A percentile compares a stretch with the other conserved stretches of the same genome.
These are phyloP conservation scores for Ananas comosus DNA, from an alignment of 176 grass and related monocot species.

Conservation along the genomic window DNA sequence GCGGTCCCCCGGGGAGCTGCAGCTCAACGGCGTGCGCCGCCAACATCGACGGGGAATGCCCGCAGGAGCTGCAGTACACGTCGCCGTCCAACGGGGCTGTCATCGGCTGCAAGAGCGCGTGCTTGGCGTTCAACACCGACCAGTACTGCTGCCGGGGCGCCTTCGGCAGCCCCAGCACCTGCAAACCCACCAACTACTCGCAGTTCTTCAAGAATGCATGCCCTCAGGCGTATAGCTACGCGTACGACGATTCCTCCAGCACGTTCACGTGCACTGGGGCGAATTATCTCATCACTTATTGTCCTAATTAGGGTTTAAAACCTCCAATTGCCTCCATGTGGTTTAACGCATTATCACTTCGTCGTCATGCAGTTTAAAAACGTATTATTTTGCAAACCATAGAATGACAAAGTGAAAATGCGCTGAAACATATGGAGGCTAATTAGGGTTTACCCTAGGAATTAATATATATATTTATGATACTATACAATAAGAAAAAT, in stretches of 20 bases:
- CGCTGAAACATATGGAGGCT: no score
- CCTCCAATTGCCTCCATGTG: no score
- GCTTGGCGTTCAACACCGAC: conserved; percentile 42
- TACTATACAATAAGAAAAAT: no score
- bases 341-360: no score
- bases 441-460: no score
- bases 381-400: no score
- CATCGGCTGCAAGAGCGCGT: conserved; percentile 39
- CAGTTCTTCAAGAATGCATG: conserved; percentile 43
- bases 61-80: conserved; percentile 19
- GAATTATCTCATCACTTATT: conserved; percentile 30
- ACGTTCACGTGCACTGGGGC: conserved; percentile 39
- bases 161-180: conserved; percentile 26
- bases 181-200: conserved; percentile 34
- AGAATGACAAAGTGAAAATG: no score
- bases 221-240: conserved; percentile 59
- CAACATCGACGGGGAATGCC: conserved; percentile 44
- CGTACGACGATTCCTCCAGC: conserved; percentile 40
- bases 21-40: conserved; percentile 8
- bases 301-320: conserved; percentile 6
- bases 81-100: neutral
- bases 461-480: no score
- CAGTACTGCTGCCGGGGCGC: conserved; percentile 42
- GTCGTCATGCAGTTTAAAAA: no score
- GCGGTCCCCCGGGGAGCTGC: neutral